Conservation (phyloP, 352 stramenopile genomes). For the Phytophthora chlamydospora region DNA sequence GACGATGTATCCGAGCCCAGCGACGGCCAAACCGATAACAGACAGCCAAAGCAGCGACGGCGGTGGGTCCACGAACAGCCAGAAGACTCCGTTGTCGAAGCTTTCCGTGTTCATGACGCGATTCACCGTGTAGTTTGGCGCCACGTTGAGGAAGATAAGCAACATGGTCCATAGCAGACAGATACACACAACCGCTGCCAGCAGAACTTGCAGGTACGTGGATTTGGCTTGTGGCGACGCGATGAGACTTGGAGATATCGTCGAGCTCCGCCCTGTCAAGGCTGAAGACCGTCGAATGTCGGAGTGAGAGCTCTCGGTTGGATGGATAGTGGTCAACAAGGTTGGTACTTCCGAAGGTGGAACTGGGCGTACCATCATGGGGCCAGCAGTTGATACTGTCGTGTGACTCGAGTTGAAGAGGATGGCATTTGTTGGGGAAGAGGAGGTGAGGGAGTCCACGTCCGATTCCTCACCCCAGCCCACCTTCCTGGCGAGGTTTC, state of each 20-base stretch:
- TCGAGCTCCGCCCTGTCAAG: background rate
- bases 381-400: background rate
- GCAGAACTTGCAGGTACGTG: constrained; percentile 13
- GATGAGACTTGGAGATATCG: constrained; percentile 8
- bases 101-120: constrained; percentile 34
- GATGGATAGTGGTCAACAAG: constrained; percentile 16
- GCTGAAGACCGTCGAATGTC: constrained; percentile 5
- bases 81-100: constrained; percentile 38
- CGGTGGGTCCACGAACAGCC: constrained; percentile 32
- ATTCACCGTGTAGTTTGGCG: constrained; percentile 36
- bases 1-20: constrained; percentile 18
- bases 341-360: constrained; percentile 1
- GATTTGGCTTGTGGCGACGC: constrained; percentile 7
- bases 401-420: constrained; percentile 7
- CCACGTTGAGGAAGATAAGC: constrained; percentile 27
- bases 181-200: constrained; percentile 17
- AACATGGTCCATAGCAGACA: constrained; percentile 34
- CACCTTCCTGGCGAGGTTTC: constrained; percentile 9
- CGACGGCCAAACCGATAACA: constrained; percentile 15
- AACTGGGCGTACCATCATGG: constrained; percentile 5
- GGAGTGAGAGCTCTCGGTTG: background rate
- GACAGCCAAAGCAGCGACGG: constrained; percentile 17
- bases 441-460: background rate
- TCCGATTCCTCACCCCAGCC: constrained; percentile 16
- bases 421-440: constrained; percentile 6